Percentiles rank a stretch among this genome's conserved stretches.
Conservation (phyloP, 768 basidiomycete species). For the Tulasnella sp. region DNA sequence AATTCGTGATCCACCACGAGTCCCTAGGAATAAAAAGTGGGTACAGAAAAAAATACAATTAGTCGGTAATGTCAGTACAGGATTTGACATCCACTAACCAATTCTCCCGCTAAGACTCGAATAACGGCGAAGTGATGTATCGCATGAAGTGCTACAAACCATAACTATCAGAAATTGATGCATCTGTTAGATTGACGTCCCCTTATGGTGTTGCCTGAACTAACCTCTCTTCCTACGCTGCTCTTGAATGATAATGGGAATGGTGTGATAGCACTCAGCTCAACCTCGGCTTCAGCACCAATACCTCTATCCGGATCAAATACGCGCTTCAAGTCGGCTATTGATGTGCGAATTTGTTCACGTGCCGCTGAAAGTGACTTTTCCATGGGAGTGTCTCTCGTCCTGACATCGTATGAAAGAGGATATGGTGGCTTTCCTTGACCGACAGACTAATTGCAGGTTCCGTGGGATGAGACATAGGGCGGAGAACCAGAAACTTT, state of each 20-base stretch:
- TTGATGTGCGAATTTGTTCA: slow-evolving; percentile 44
- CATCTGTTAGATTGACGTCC: background rate
- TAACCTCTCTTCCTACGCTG: slow-evolving; percentile 73
- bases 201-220: slow-evolving; percentile 4
- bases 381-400: slow-evolving; percentile 77
- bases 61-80: background rate
- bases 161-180: slow-evolving; percentile 39
- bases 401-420: slow-evolving; percentile 63
- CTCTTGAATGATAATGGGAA: slow-evolving; percentile 59
- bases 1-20: slow-evolving; percentile 61
- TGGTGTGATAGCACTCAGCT: slow-evolving; percentile 63
- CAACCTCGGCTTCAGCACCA: slow-evolving; percentile 25
- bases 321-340: slow-evolving; percentile 33
- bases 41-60: slow-evolving; percentile 12
- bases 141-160: slow-evolving; percentile 77
- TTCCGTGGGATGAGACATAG: slow-evolving; percentile 38
- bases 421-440: slow-evolving; percentile 34
- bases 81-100: slow-evolving; percentile 35
- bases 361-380: slow-evolving; percentile 44
- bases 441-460: slow-evolving; percentile 30
- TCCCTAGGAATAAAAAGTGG: slow-evolving; percentile 31
- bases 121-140: slow-evolving; percentile 92
- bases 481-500: slow-evolving; percentile 20
- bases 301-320: slow-evolving; percentile 20
- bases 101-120: slow-evolving; percentile 70